phyloP scores from a whole-genome alignment of 2,329 filamentous ascomycete genomes.

The Colletotrichum theobromicola region DNA sequence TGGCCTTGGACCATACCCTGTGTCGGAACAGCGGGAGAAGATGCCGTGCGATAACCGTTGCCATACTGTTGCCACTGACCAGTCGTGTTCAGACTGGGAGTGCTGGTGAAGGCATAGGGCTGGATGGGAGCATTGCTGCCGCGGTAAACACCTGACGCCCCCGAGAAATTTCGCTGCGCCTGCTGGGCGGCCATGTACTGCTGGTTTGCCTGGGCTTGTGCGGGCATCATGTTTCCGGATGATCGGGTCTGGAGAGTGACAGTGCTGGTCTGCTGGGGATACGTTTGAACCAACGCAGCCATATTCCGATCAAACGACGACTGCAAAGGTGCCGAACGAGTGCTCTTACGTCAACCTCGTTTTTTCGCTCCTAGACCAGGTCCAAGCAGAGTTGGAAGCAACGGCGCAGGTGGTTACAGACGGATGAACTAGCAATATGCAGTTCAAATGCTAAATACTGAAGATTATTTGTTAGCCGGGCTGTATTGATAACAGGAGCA shows the following conservation, averaged over 20 bases:
- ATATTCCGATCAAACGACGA: constrained; percentile 54
- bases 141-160: constrained; percentile 59
- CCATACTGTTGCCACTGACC: constrained; percentile 57
- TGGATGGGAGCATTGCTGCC: constrained; percentile 67
- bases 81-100: constrained; percentile 66
- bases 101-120: constrained; percentile 77
- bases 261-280: constrained; percentile 76
- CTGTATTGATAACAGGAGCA: neutral
- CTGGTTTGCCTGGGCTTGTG: constrained; percentile 54
- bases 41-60: constrained; percentile 51
- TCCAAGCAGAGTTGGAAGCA: neutral
- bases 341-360: neutral
- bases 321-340: neutral
- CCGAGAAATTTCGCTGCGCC: constrained; percentile 51
- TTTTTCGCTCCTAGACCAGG: neutral
- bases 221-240: constrained; percentile 63
- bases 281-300: constrained; percentile 85
- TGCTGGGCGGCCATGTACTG: constrained; percentile 53
- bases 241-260: constrained; percentile 78
- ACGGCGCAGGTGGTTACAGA: neutral
- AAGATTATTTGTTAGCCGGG: neutral
- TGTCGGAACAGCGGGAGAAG: constrained; percentile 48
- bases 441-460: neutral
- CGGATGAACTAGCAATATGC: neutral
- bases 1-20: constrained; percentile 40